phyloP scores from a whole-genome alignment of 495 filamentous ascomycete species.

The Penicillium goetzii region DNA sequence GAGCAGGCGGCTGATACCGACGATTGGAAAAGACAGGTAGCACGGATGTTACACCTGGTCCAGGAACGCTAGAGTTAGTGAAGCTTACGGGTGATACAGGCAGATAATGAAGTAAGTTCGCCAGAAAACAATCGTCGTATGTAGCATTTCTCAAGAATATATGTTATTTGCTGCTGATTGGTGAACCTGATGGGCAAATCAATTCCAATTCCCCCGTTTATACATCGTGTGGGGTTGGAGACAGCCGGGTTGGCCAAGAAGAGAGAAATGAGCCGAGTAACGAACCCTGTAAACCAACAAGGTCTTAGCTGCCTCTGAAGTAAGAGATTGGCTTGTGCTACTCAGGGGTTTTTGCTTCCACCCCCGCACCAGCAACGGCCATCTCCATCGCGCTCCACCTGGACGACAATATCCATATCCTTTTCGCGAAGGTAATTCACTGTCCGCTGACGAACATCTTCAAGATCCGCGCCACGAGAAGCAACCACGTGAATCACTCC shows the following conservation, averaged over 20 bases:
- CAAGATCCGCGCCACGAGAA: constrained; percentile 67
- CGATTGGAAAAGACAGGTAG: background rate
- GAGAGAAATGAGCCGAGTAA: background rate
- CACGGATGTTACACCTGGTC: background rate
- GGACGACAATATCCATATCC: constrained; percentile 72
- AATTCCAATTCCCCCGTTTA: background rate
- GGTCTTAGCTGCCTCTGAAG: background rate
- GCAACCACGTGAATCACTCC: constrained; percentile 86
- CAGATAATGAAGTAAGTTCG: background rate
- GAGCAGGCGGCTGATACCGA: background rate
- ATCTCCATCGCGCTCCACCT: constrained; percentile 77
- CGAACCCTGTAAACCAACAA: background rate
- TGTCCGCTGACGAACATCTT: constrained; percentile 75
- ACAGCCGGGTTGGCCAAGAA: background rate
- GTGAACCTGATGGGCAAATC: background rate
- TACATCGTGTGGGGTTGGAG: background rate
- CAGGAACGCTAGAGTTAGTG: background rate
- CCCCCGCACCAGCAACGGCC: constrained; percentile 78
- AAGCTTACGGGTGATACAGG: background rate
- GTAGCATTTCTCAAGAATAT: background rate
- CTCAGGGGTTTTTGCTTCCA: constrained; percentile 37
- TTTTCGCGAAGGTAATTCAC: constrained; percentile 59
- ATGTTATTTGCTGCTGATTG: constrained; percentile 1
- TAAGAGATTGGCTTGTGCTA: background rate
- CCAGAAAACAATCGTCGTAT: background rate